Base-by-base conservation (phyloP, 2,329 filamentous ascomycete genomes). In the Trichoderma asperellum region DNA sequence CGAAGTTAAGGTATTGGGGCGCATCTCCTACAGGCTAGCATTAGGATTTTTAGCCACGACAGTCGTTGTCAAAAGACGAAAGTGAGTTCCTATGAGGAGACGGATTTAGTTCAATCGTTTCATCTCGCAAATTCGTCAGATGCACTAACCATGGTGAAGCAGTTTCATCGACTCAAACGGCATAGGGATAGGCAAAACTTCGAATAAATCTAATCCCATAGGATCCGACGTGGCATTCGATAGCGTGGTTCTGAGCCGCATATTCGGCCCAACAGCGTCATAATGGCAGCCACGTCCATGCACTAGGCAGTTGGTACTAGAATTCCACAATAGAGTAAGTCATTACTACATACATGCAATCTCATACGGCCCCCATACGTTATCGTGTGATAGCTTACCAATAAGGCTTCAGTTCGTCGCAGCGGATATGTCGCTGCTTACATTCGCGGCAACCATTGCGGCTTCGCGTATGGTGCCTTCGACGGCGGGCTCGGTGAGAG, bases 391-490 rank as follows among this genome's bases (percentile, higher is more conserved):
- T 34, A 11, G 58, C 58, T 61, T 34, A 61, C 58, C 58, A 61
- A 40, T 61, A 61, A 24, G 58, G 58, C 18, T 49, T 61, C n/a
- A 18, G 27, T n/a, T 61, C 58, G 40, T 61, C 58, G 29, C 58
- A 61, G 24, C 58, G 58, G 58, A 61, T 61, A 14, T 61, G 58
- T 12, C 58, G 58, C 58, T 61, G 58, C 40, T 61, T 61, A 27
- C 58, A 61, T 4, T 61, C 58, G 27, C 37, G 58, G n/a, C 58
- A 61, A 6, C 58, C 58, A 49, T 61, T 61, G 11, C 58, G 58
- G 27, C 58, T 61, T n/a, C 58, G 58, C 18, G 58, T 61, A 24
- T 61, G 58, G 32, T 61, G 40, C 29, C 40, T 43, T n/a, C 58
- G 58, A 5, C 27, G 58, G 40, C 58, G 58, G 37, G 37, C 37